These are phyloP conservation scores for Cucurbitaria berberidis DNA, from an alignment of 2,329 filamentous ascomycete genomes.

Conservation along the genomic window DNA sequence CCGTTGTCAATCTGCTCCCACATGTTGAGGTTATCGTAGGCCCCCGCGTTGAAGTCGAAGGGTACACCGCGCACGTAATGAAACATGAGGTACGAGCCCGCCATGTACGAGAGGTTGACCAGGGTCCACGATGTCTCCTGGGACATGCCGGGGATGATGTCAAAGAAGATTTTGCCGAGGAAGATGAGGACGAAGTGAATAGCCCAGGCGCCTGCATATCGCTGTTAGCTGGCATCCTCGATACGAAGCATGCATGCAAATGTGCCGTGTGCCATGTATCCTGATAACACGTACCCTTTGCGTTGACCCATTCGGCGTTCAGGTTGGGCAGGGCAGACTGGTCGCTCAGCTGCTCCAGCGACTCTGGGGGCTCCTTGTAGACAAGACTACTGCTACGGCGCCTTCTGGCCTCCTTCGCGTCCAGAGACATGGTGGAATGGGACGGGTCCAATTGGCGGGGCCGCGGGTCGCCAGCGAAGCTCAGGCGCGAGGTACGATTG, in stretches of 20 bases:
- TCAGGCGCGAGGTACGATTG: slow-evolving; percentile 76
- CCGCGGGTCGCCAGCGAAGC: slow-evolving; percentile 82
- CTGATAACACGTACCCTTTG: slow-evolving; percentile 73
- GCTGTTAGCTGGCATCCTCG: slow-evolving; percentile 16
- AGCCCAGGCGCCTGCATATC: slow-evolving; percentile 82
- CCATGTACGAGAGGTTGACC: slow-evolving; percentile 99
- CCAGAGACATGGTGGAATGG: slow-evolving; percentile 43
- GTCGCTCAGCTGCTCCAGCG: slow-evolving; percentile 95
- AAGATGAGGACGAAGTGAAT: slow-evolving; percentile 95
- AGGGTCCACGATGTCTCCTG: slow-evolving; percentile 99
- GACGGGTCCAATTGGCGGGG: slow-evolving; percentile 45
- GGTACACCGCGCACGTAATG: slow-evolving; percentile 97
- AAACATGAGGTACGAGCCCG: slow-evolving; percentile 99
- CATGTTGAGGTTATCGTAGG: slow-evolving; percentile 99
- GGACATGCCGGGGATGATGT: slow-evolving; percentile 93
- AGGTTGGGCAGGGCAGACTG: slow-evolving; percentile 93
- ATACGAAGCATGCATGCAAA: not conserved
- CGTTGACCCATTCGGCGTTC: slow-evolving; percentile 98
- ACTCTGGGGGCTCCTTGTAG: slow-evolving; percentile 96
- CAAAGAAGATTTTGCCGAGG: slow-evolving; percentile 92
- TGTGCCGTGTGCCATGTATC: not conserved
- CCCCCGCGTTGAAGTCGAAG: slow-evolving; percentile 98
- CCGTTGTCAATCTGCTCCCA: slow-evolving; percentile 99
- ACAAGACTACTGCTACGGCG: slow-evolving; percentile 98
- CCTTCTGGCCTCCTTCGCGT: slow-evolving; percentile 71